Base-by-base conservation (phyloP, 192 early-diverging fungal genomes). In the Mortierella antarctica region DNA sequence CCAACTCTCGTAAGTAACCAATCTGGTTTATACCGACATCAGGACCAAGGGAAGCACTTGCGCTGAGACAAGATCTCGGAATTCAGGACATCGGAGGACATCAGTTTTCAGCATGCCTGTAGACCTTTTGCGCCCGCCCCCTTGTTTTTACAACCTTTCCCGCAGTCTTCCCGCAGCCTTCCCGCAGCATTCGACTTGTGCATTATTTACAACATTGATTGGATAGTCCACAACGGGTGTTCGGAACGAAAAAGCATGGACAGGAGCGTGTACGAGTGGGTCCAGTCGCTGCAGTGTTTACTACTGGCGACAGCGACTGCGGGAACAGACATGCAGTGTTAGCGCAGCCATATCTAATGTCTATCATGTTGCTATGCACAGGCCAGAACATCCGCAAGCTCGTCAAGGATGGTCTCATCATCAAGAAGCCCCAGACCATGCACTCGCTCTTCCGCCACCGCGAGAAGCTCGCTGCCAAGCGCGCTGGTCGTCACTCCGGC, bases 341-440 rank as follows among this genome's bases (percentile, higher is more conserved):
- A 10, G 17, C 14, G 20, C n/a, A 57, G 15, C 6, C 14, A 20
- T 58, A 39, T 58, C 57, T 58, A 58, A 58, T 58, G 14, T 21
- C 18, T 23, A 21, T 21, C 21, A 12, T 54, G n/a, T 45, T 40
- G 0, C 6, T 31, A 2, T 56, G 52, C 23, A 60, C 75, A 94
- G 92, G 94, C 84, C 93, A 96, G 87, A 95, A 96, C 89, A 94
- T 99, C 87, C 93, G 95, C 76, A 99, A 98, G 93, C 92, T 98
- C 61, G 89, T 93, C 87, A 98, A 98, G 93, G 94, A 95, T 89
- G 97, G 97, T 81, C 86, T 97, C 72, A 96, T 98, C 86, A 94
- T 98, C 89, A 93, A 90, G 86, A 97, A 97, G 93, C 96, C 96
- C 70, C 85, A 90, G 82, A 88, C 88, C 61, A 87, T 90, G 81